phyloP scores from a whole-genome alignment of 2,329 filamentous ascomycete genomes.

The Clarireedia paspali region DNA sequence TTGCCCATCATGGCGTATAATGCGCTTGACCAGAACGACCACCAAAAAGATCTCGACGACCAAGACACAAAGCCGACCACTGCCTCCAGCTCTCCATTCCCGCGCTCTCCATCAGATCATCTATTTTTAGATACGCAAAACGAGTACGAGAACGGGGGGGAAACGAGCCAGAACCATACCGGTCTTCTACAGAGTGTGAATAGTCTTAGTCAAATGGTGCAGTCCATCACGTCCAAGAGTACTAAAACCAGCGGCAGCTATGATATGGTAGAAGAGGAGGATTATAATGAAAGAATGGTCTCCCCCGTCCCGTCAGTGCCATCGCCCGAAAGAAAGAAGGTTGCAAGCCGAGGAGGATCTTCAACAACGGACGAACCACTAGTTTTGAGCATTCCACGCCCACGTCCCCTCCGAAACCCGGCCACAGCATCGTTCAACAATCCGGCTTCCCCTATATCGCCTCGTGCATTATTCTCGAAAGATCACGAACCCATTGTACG shows the following conservation, averaged over 20 bases:
- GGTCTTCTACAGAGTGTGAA: conserved; percentile 1
- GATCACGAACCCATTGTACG: conserved; percentile 18
- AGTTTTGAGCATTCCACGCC: conserved; percentile 14
- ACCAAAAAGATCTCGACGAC: conserved; percentile 2
- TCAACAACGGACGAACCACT: conserved; percentile 5
- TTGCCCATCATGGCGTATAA: conserved; percentile 13
- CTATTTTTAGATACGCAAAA: conserved; percentile 21
- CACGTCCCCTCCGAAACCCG: conserved; percentile 15
- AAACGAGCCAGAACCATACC: conserved; percentile 13
- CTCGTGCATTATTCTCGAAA: conserved; percentile 3
- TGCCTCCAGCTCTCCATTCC: conserved; percentile 4
- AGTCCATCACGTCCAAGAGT: conserved; percentile 12
- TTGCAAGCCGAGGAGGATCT: conserved; percentile 2
- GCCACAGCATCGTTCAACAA: conserved; percentile 15
- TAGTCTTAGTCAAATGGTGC: conserved; percentile 10
- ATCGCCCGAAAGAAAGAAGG: conserved; percentile 5
- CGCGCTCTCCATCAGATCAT: conserved; percentile 7
- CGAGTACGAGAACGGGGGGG: not conserved
- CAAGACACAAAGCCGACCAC: not conserved
- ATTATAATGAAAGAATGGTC: conserved; percentile 10
- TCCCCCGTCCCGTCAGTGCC: not conserved
- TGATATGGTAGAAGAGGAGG: conserved; percentile 18
- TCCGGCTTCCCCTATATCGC: conserved; percentile 8
- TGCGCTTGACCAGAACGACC: conserved; percentile 11
- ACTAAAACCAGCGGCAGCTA: conserved; percentile 13